A percentile compares a stretch with the other conserved stretches of the same genome.
Evolutionary conservation across 1,139 yeast genomes (phyloP).

Genomic region (Pichia kudriavzevii): DNA sequence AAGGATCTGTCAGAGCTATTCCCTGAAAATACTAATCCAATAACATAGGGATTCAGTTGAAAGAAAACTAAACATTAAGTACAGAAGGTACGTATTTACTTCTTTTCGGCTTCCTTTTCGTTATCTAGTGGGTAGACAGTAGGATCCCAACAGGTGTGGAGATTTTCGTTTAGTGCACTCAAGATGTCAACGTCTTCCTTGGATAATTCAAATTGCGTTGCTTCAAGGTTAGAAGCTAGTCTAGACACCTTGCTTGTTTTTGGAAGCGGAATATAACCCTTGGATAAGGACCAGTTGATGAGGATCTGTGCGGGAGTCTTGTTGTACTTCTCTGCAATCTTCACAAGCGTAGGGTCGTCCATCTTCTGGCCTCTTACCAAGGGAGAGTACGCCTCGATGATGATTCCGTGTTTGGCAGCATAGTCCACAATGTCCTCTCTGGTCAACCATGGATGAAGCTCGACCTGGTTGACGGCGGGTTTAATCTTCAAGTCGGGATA

Average conservation of each 20-base stretch:
- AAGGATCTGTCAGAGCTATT: no score
- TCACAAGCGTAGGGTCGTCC: conserved; percentile 40
- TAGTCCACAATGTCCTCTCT: conserved; percentile 33
- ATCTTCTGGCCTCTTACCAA: conserved; percentile 41
- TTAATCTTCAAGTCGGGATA: conserved; percentile 30
- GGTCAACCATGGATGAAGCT: conserved; percentile 44
- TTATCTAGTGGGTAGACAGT: conserved; percentile 14
- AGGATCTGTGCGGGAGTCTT: conserved; percentile 37
- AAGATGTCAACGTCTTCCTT: conserved; percentile 1
- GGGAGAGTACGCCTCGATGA: conserved; percentile 50
- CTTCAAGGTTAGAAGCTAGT: conserved; percentile 3
- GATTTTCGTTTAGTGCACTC: conserved; percentile 10
- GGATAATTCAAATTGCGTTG: conserved; percentile 2
- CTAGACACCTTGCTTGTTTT: conserved; percentile 34
- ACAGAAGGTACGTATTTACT: no score
- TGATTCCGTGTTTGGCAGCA: conserved; percentile 30
- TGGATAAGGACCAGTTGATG: conserved; percentile 38
- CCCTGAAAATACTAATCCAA: no score
- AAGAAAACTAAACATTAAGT: no score
- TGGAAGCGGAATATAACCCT: conserved; percentile 59
- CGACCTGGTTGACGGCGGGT: conserved; percentile 47
- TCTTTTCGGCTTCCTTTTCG: no score
- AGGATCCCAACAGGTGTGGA: conserved; percentile 21
- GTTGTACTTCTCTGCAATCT: conserved; percentile 33
- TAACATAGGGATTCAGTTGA: no score